Evolutionary conservation across 1,139 yeast species (phyloP), one percentile per base, ranked within the genome.

Genomic region (Lodderomyces margitis): DNA sequence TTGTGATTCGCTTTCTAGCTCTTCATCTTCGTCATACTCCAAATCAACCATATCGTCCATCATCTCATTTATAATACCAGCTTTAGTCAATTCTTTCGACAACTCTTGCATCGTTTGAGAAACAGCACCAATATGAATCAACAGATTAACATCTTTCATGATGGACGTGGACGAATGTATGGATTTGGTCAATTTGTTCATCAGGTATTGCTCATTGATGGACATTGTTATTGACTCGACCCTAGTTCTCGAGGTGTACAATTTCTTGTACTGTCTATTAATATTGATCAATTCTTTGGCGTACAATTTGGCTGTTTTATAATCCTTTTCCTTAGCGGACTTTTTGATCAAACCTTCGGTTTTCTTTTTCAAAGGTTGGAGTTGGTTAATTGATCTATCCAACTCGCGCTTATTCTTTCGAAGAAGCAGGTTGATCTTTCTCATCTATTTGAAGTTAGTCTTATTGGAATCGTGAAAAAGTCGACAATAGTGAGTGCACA

Each of bases 21-120:
- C 87, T 34, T 74, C 84, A 42, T 82, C 72, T 30, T 45, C 46
- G 35, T 64, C 88, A 40, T 75, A 80, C 33, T 83, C 71, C 42
- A 76, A 66, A 48, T 91, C 98, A 45, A 92, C 70, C 55, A 88
- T 81, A 57, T 94, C 98, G 44, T 87, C 89, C 62, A 91, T 82
- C 98, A 94, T 92, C 58, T 94, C 98, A 53, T 87, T 89, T 46
- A 94, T 89, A 38, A 94, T 78, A 0, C 98, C 98, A 3, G 96
- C 81, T 59, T 85, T 87, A 79, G 87, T 83, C 57, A 94, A 74
- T 61, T 94, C 98, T 57, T 80, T 83, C 47, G 92, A 86, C 46
- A 94, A 67, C 52, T 84, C 95, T 57, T 84, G 85, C 88, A 92
- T 89, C 0, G 96, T 84, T 15, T 80, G 81, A 59, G 81, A 81